These are phyloP conservation scores for Pterocarpus macrocarpus DNA, from an alignment of 306 rosid genomes.

Conservation along the genomic window DNA sequence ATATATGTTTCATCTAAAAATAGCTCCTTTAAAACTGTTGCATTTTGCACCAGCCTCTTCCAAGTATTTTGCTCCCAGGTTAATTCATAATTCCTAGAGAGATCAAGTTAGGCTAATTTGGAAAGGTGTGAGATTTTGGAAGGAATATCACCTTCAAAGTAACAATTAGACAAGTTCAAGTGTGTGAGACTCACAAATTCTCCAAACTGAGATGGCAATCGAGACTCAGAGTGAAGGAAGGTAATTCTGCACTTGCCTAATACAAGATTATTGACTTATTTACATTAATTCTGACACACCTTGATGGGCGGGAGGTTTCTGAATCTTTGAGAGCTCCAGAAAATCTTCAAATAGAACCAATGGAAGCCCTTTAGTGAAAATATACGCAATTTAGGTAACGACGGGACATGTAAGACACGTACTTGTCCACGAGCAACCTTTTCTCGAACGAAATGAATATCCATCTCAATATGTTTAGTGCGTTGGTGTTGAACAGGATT, in stretches of 20 bases:
- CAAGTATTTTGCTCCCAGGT: background rate
- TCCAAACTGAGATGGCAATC: background rate
- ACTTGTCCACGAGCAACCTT: background rate
- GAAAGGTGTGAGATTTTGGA: conserved; percentile 18
- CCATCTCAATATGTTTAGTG: background rate
- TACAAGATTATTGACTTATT: no score
- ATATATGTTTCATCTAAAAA: background rate
- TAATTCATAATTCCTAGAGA: background rate
- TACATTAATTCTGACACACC: no score
- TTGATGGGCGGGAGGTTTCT: no score
- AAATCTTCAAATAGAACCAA: no score
- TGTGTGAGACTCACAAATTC: background rate
- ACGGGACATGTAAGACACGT: no score
- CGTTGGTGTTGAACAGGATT: background rate
- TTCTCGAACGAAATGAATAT: background rate
- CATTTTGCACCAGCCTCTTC: background rate
- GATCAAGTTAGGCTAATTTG: conserved; percentile 15
- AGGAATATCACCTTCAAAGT: conserved; percentile 14
- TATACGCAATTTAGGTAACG: background rate
- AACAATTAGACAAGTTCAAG: conserved; percentile 2
- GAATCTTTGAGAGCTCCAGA: no score
- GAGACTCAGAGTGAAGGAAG: background rate
- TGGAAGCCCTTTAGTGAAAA: background rate
- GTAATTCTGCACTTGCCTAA: no score
- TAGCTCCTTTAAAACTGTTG: conserved; percentile 15